phyloP scores from a whole-genome alignment of 2,329 filamentous ascomycete species.

The Ramichloridium luteum region DNA sequence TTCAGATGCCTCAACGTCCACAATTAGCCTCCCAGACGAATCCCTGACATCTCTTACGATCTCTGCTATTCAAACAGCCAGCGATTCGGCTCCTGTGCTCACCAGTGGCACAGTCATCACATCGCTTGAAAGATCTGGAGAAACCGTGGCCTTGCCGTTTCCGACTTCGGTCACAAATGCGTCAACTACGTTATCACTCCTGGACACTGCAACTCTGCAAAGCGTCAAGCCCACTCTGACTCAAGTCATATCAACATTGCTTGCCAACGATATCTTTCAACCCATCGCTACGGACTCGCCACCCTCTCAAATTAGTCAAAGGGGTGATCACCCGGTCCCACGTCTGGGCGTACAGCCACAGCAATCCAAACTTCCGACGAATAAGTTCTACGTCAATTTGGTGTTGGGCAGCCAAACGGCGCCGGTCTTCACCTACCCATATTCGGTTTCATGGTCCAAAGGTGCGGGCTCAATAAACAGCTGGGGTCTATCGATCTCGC shows the following conservation, averaged over 20 bases:
- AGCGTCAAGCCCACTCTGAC: constrained; percentile 16
- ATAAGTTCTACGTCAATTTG: constrained; percentile 62
- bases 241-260: no score
- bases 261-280: constrained; percentile 28
- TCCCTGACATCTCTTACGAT: constrained; percentile 18
- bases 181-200: constrained; percentile 20
- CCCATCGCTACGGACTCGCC: constrained; percentile 30
- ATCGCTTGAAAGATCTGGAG: constrained; percentile 17
- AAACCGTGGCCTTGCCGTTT: constrained; percentile 20
- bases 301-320: constrained; percentile 28
- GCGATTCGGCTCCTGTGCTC: constrained; percentile 9
- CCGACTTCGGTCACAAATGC: constrained; percentile 16
- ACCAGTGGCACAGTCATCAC: constrained; percentile 13
- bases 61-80: constrained; percentile 21
- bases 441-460: constrained; percentile 33
- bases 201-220: constrained; percentile 17
- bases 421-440: constrained; percentile 59
- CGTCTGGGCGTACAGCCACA: constrained; percentile 28
- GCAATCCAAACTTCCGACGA: constrained; percentile 48
- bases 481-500: constrained; percentile 68
- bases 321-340: constrained; percentile 30
- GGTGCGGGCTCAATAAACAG: constrained; percentile 46
- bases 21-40: constrained; percentile 15
- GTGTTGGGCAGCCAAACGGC: constrained; percentile 61
- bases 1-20: no score